These are phyloP conservation scores for Aureobasidium leucospermi DNA, from an alignment of 2,329 filamentous ascomycete species.

Conservation along the genomic window DNA sequence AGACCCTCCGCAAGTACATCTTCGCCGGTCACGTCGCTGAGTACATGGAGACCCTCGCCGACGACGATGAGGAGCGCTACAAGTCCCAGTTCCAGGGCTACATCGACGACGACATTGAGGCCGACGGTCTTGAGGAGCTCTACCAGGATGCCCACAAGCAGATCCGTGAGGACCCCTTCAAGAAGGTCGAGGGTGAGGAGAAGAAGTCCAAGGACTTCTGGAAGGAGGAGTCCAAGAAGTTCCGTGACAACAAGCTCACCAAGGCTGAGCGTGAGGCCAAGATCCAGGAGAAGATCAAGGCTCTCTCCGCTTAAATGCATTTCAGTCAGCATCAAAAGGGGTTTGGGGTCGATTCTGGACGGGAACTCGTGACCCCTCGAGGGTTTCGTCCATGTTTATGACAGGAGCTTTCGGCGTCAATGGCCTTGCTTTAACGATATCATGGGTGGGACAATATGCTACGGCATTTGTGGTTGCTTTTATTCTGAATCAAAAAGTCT, in stretches of 20 bases:
- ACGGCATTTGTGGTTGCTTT: constrained; percentile 12
- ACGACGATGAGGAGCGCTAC: constrained; percentile 99
- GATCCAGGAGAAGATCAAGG: constrained; percentile 85
- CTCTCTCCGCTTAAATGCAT: constrained; percentile 42
- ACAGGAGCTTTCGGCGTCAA: constrained; percentile 14
- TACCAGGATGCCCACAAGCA: constrained; percentile 91
- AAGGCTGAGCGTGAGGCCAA: constrained; percentile 75
- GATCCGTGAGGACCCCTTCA: constrained; percentile 96
- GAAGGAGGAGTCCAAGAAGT: constrained; percentile 75
- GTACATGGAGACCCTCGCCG: constrained; percentile 99
- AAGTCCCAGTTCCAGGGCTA: constrained; percentile 97
- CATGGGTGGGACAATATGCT: constrained; percentile 14
- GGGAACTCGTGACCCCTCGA: constrained; percentile 6
- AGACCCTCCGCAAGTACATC: constrained; percentile 98
- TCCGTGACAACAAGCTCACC: constrained; percentile 67
- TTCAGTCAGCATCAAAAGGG: constrained; percentile 12
- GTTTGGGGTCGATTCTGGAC: constrained; percentile 5
- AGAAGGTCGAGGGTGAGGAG: constrained; percentile 71
- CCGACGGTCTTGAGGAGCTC: constrained; percentile 92
- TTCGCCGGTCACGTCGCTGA: constrained; percentile 96
- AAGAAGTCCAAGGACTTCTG: constrained; percentile 94
- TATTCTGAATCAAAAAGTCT: constrained; percentile 15
- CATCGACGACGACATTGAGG: constrained; percentile 93
- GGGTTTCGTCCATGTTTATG: constrained; percentile 9
- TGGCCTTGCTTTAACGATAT: constrained; percentile 15